phyloP scores from a whole-genome alignment of 768 basidiomycete genomes.

The Boletus bicolor region DNA sequence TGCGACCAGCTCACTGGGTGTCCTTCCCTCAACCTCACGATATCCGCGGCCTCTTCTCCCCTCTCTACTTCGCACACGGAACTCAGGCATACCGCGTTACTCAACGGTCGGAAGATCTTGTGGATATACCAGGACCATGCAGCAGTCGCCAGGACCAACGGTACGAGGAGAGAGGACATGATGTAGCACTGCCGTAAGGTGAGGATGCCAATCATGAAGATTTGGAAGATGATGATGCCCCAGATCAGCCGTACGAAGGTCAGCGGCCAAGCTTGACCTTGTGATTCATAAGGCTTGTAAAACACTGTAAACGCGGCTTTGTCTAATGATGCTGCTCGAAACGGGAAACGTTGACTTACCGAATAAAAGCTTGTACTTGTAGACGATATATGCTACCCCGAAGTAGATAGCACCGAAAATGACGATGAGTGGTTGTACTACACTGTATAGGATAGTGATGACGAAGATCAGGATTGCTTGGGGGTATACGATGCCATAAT shows the following conservation, averaged over 20 bases:
- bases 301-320: slow-evolving; percentile 58
- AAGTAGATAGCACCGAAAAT: slow-evolving; percentile 96
- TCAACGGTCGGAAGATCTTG: slow-evolving; percentile 64
- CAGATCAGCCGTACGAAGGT: slow-evolving; percentile 90
- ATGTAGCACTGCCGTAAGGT: slow-evolving; percentile 57
- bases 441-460: slow-evolving; percentile 91
- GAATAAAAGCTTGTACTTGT: slow-evolving; percentile 96
- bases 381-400: slow-evolving; percentile 91
- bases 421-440: slow-evolving; percentile 92
- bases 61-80: slow-evolving; percentile 87
- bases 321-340: neutral
- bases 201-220: slow-evolving; percentile 98
- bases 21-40: slow-evolving; percentile 68
- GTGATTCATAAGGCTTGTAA: slow-evolving; percentile 97
- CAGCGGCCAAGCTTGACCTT: slow-evolving; percentile 97
- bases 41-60: slow-evolving; percentile 81
- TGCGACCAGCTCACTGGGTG: slow-evolving; percentile 89
- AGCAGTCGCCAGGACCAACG: slow-evolving; percentile 71
- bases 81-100: slow-evolving; percentile 80
- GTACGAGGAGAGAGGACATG: slow-evolving; percentile 62
- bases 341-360: slow-evolving; percentile 47
- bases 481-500: slow-evolving; percentile 95
- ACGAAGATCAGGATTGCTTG: slow-evolving; percentile 96
- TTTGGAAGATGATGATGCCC: slow-evolving; percentile 88
- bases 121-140: slow-evolving; percentile 81